Evolutionary conservation across 305 asterid species (phyloP).

Genomic region (Solanum hybrid): DNA sequence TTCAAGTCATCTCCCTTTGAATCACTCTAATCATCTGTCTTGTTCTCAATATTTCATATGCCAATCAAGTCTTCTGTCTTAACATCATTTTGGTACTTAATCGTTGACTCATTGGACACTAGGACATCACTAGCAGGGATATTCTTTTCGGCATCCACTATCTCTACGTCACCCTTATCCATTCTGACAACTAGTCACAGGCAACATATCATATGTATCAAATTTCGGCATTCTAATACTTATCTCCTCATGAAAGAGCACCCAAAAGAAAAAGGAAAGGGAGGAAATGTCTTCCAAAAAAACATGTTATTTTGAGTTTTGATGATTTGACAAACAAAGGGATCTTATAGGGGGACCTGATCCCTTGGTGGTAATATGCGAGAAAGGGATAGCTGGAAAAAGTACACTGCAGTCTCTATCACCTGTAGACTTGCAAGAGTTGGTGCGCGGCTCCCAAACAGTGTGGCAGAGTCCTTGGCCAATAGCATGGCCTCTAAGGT

Average conservation of each 20-base stretch:
- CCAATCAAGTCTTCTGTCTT: background rate
- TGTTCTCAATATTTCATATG: background rate
- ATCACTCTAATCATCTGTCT: conserved; percentile 11
- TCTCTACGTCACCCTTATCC: background rate
- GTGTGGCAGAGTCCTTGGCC: no score
- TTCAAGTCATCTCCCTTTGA: conserved; percentile 16
- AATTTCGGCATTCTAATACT: no score
- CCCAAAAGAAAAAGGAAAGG: background rate
- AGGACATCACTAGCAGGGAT: background rate
- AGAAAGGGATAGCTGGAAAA: no score
- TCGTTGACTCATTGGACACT: background rate
- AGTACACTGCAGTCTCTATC: no score
- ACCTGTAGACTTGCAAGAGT: no score
- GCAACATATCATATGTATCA: background rate
- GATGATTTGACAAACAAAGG: no score
- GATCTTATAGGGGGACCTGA: no score
- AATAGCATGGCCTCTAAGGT: no score
- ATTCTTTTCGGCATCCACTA: background rate
- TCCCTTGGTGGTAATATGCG: no score
- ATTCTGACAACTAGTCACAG: no score
- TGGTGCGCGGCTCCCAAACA: no score
- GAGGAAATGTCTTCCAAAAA: background rate
- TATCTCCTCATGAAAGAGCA: background rate
- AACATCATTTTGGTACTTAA: background rate
- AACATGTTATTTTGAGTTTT: no score